Evolutionary conservation across 2,329 filamentous ascomycete species (phyloP).

Genomic region (Colletotrichum shisoi): DNA sequence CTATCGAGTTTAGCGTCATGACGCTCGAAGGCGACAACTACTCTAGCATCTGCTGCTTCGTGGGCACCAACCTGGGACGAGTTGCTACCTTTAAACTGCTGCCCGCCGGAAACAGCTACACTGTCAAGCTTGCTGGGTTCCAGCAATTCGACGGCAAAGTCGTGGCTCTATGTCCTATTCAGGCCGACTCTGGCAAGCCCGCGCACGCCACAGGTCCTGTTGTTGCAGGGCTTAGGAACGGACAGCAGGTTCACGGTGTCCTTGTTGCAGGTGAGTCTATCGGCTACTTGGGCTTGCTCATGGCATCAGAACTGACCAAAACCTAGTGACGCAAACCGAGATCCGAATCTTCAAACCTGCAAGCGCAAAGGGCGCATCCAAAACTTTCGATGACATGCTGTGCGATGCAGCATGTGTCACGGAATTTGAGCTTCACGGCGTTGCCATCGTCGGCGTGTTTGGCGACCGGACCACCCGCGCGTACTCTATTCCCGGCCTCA

Average conservation of each 20-base stretch:
- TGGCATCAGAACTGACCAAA: slow-evolving; percentile 43
- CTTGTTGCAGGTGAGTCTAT: slow-evolving; percentile 72
- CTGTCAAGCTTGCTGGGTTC: slow-evolving; percentile 74
- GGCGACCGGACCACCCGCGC: slow-evolving; percentile 81
- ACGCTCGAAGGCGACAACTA: slow-evolving; percentile 93
- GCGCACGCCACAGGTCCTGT: slow-evolving; percentile 77
- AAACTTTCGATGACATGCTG: slow-evolving; percentile 81
- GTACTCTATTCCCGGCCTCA: slow-evolving; percentile 86
- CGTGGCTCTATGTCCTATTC: slow-evolving; percentile 80
- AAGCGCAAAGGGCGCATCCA: slow-evolving; percentile 86
- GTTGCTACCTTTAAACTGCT: slow-evolving; percentile 90
- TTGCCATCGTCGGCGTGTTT: slow-evolving; percentile 83
- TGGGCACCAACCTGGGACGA: slow-evolving; percentile 85
- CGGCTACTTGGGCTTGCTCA: not conserved
- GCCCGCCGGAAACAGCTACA: slow-evolving; percentile 76
- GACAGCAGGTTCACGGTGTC: slow-evolving; percentile 78
- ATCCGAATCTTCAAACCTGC: slow-evolving; percentile 89
- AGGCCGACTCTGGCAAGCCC: slow-evolving; percentile 76
- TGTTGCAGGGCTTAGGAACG: slow-evolving; percentile 79
- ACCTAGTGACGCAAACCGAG: slow-evolving; percentile 70
- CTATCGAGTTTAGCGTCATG: slow-evolving; percentile 91
- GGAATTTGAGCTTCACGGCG: slow-evolving; percentile 76
- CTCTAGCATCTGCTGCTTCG: slow-evolving; percentile 91
- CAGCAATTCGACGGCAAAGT: slow-evolving; percentile 72
- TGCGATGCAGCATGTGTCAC: slow-evolving; percentile 84